These are phyloP conservation scores for Fusarium tuaranense DNA, from an alignment of 2,329 filamentous ascomycete genomes.

Conservation along the genomic window DNA sequence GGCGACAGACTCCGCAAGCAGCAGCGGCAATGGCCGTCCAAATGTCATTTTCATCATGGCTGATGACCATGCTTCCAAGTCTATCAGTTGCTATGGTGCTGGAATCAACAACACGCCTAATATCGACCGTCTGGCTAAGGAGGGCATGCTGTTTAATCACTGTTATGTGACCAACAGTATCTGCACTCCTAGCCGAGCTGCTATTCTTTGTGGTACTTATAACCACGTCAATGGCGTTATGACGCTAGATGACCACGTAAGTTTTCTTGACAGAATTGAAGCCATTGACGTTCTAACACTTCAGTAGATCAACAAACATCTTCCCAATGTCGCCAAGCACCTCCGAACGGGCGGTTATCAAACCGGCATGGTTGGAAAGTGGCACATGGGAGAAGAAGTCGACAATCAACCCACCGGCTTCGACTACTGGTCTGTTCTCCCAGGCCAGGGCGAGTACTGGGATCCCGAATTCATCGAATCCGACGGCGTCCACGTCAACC, in stretches of 20 bases:
- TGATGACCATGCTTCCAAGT: slow-evolving; percentile 64
- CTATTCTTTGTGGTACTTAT: slow-evolving; percentile 62
- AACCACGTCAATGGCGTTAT: slow-evolving; percentile 66
- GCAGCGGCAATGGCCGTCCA: slow-evolving; percentile 19
- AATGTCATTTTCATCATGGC: slow-evolving; percentile 64
- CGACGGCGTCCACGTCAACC: slow-evolving; percentile 45
- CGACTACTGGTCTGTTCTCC: slow-evolving; percentile 63
- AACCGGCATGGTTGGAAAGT: slow-evolving; percentile 66
- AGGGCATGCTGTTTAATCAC: slow-evolving; percentile 64
- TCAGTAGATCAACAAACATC: slow-evolving; percentile 57
- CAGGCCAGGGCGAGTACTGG: slow-evolving; percentile 64
- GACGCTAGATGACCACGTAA: slow-evolving; percentile 56
- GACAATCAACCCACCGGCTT: slow-evolving; percentile 61
- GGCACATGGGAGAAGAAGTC: slow-evolving; percentile 63
- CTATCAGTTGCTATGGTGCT: slow-evolving; percentile 61
- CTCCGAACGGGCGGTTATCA: slow-evolving; percentile 60
- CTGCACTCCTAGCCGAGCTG: slow-evolving; percentile 63
- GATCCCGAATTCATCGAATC: slow-evolving; percentile 62
- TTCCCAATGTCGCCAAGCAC: slow-evolving; percentile 64
- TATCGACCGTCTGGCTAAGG: slow-evolving; percentile 60
- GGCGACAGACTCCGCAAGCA: not conserved
- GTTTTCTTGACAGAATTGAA: not conserved
- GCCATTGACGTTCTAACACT: not conserved
- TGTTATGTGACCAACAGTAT: slow-evolving; percentile 67
- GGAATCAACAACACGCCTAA: slow-evolving; percentile 65